Evolutionary conservation across 192 early-diverging fungal species (phyloP), one percentile per base, ranked within the genome.

Genomic region (Dissophora globulifera): DNA sequence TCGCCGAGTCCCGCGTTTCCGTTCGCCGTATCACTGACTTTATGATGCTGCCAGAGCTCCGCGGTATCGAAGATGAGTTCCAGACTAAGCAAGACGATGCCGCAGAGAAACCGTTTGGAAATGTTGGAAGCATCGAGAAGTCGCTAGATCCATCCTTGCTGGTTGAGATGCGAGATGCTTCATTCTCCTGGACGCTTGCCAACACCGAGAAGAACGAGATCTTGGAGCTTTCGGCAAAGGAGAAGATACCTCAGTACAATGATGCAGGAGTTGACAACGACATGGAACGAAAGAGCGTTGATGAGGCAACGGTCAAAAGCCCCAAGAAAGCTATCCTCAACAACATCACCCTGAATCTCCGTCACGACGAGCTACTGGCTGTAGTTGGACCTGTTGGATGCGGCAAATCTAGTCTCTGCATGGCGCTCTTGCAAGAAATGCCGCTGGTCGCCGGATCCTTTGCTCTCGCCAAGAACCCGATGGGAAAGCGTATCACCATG

Each of bases 351-450:
- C 56, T 83, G 40, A 63, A 51, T 13, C 52, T 83, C 0, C 60
- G 72, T 23, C 33, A 51, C 17, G 51, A 76, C 20, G 81, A 83
- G 35, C 47, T 83, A 11, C 46, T 69, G 29, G 81, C 71, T 0
- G 63, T 83, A 25, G 75, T 83, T 12, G 81, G 81, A 25, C 78
- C 81, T 25, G 81, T 83, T 30, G 81, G 81, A 59, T 76, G 62
- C 27, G 82, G 82, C 29, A 83, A 83, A 53, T 69, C 82, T 6
- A 80, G 78, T 20, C 62, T 83, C 25, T 80, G 79, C 51, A 83
- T 83, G 82, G 78, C 82, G 2, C 51, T 83, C 4, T 19, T 83
- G n/a, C 65, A 69, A 23, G 82, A 83, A 32, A 59, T 83, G 56
- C 70, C 78, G 8, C 42, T 82, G 20, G 54, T 85, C 2, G 78